Conservation (phyloP, 768 basidiomycete genomes). For the Lactifluus subvellereus region DNA sequence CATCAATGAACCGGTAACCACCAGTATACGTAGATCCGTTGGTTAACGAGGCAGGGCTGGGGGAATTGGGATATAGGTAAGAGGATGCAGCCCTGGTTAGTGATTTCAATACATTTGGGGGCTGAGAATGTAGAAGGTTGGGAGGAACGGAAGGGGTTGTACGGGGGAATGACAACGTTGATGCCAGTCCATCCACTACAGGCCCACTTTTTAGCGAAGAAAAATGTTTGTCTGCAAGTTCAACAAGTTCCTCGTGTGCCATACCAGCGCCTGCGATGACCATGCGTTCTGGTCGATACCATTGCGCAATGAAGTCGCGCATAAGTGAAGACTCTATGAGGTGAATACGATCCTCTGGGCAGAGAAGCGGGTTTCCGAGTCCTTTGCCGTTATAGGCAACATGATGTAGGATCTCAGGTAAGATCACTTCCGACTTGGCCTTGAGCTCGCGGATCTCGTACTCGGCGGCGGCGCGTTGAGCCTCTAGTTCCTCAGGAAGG, state of each 20-base stretch:
- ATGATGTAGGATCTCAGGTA: conserved; percentile 85
- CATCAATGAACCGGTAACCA: conserved; percentile 66
- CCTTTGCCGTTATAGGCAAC: conserved; percentile 75
- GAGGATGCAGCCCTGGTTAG: conserved; percentile 73
- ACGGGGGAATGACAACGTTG: conserved; percentile 30
- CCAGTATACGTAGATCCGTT: conserved; percentile 64
- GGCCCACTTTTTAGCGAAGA: conserved; percentile 48
- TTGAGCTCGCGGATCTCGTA: conserved; percentile 89
- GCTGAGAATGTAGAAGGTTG: conserved; percentile 48
- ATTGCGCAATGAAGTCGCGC: conserved; percentile 59
- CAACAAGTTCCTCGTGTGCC: conserved; percentile 82
- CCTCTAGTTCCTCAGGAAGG: conserved; percentile 68
- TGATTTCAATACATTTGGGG: conserved; percentile 55
- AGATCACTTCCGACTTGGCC: conserved; percentile 86
- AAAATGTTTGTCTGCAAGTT: conserved; percentile 79
- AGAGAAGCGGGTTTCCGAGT: conserved; percentile 86
- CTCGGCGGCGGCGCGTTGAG: conserved; percentile 78
- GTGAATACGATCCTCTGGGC: conserved; percentile 77
- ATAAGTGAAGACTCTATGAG: conserved; percentile 57
- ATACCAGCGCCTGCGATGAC: conserved; percentile 94
- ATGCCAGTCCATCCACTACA: conserved; percentile 25
- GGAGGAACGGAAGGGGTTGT: conserved; percentile 36
- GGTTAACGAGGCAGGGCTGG: conserved; percentile 14
- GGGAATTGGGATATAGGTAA: conserved; percentile 48
- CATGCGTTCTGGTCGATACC: conserved; percentile 93